Evolutionary conservation across 495 filamentous ascomycete species (phyloP).

Genomic region (Talaromyces adpressus): DNA sequence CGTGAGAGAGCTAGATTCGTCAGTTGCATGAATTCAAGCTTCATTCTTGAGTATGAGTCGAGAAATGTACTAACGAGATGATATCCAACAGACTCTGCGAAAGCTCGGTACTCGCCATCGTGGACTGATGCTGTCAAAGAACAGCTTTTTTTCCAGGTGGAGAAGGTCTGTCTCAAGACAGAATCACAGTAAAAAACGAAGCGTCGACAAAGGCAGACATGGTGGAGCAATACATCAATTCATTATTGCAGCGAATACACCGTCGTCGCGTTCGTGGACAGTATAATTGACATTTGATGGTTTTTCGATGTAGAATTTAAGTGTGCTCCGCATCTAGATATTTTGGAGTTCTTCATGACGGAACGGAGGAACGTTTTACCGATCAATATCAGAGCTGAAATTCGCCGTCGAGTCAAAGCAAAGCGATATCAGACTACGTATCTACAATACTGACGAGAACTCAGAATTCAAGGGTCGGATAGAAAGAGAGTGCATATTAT

Average conservation of each 20-base stretch:
- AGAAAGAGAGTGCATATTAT: too few species aligned
- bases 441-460: background rate
- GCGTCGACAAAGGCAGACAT: background rate
- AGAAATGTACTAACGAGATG: conserved; percentile 24
- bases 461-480: too few species aligned
- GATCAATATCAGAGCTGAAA: background rate
- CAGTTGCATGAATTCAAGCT: background rate
- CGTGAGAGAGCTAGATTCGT: conserved; percentile 54
- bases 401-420: background rate
- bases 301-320: background rate
- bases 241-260: background rate
- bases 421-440: background rate
- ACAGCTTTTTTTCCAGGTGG: background rate
- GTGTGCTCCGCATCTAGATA: background rate
- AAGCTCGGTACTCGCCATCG: conserved; percentile 35
- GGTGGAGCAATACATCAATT: background rate
- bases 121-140: background rate
- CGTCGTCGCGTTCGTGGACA: background rate
- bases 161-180: conserved; percentile 7
- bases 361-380: conserved; percentile 3
- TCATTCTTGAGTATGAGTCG: background rate
- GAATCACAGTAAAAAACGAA: conserved; percentile 5
- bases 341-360: conserved; percentile 2
- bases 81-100: conserved; percentile 41
- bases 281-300: background rate